A percentile compares a stretch with the other conserved stretches of the same genome.
Conservation (phyloP, 2,329 filamentous ascomycete genomes). For the Bisporella sp. region DNA sequence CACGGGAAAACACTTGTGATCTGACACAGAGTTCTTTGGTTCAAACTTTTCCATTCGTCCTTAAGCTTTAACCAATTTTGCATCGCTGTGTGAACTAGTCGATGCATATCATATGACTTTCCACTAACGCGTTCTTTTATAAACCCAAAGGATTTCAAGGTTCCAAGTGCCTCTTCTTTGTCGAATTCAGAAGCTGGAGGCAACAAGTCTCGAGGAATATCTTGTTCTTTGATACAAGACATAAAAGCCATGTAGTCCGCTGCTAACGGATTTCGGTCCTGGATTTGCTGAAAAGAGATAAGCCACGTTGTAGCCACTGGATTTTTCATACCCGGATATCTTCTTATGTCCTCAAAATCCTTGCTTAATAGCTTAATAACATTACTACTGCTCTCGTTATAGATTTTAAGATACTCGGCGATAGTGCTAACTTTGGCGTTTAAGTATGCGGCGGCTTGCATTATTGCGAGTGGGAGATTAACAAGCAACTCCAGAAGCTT, state of each 20-base stretch:
- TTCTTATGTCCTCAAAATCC: not conserved
- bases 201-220: too few species aligned
- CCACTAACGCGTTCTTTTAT: not conserved
- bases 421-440: too few species aligned
- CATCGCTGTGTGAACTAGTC: conserved; percentile 6
- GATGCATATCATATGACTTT: conserved; percentile 7
- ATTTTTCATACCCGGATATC: conserved; percentile 6
- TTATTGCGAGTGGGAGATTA: too few species aligned
- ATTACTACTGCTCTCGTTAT: too few species aligned
- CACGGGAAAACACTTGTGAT: conserved; percentile 7
- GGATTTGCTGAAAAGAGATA: conserved; percentile 11
- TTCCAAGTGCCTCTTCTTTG: conserved; percentile 4
- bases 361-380: too few species aligned
- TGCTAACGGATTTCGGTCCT: conserved; percentile 3
- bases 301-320: not conserved
- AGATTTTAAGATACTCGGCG: too few species aligned
- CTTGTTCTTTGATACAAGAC: too few species aligned
- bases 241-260: conserved; percentile 4
- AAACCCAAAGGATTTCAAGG: conserved; percentile 5
- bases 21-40: not conserved
- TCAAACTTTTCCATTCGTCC: not conserved
- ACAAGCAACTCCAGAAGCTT: too few species aligned
- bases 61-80: conserved; percentile 5
- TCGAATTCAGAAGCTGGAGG: conserved; percentile 23
- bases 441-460: too few species aligned